Base-by-base conservation (phyloP, 495 filamentous ascomycete genomes). In the Tuber borchii region DNA sequence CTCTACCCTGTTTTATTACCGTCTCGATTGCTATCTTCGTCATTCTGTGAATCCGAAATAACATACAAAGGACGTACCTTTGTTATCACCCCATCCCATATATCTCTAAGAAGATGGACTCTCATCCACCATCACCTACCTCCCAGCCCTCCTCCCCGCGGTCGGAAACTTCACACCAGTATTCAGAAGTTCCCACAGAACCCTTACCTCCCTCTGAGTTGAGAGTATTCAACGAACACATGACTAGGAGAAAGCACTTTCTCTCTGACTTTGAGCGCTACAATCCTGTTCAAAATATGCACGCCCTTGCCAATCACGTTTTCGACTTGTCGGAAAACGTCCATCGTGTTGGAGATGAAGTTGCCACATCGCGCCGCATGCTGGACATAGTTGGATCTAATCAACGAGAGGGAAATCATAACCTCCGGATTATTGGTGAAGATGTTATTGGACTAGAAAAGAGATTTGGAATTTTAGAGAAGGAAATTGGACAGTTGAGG, bases 221-320 rank as follows among this genome's bases (percentile, higher is more conserved):
- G 19, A 72, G 74, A 31, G 74, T 78, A 12, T 76, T 78, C 40
- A 81, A 79, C 80, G 80, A 82, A 19, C 80, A 82, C 43, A 82
- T 82, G 80, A 69, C 69, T 10, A 46, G 80, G 14, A 77, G 80
- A 34, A 77, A 81, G 26, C 80, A 79, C 31, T 82, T 82, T 31
- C 74, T 82, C 1, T 79, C 76, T 2, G 80, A 82, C 43, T 82
- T 76, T 45, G 80, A 82, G 20, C 68, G 76, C 0, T 82, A 82
- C 68, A 82, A 82, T 71, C 80, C 80, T 10, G 74, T 82, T 17
- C 80, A 82, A 56, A 82, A 82, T 43, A 81, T 82, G 80, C 80
- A 82, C 40, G 78, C 79, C 1, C 74, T 82, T 0, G 80, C 80
- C 2, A 82, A 82, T 40, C 80, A 82, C 26, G 80, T 82, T 14